Conservation (phyloP, 345 rosid species). For the Geranium rotundifolium region DNA sequence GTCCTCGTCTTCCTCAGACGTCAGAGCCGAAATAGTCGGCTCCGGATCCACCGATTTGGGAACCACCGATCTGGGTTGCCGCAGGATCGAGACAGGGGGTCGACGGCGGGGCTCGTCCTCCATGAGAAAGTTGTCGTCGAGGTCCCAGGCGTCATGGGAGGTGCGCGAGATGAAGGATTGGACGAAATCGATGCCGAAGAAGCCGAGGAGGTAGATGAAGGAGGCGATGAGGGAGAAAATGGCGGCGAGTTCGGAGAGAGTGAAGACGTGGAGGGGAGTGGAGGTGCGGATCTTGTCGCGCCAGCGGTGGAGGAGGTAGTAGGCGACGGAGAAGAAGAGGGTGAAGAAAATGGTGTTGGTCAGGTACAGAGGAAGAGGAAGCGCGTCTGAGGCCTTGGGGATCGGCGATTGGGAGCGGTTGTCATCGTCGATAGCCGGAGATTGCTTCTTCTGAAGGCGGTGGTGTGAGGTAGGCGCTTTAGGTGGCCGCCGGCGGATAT, state of each 20-base stretch:
- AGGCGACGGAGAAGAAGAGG: conserved; percentile 41
- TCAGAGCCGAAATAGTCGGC: conserved; percentile 1
- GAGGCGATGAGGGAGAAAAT: too few species aligned
- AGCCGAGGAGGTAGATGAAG: conserved; percentile 24
- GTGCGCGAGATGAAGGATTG: conserved; percentile 27
- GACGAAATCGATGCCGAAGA: conserved; percentile 28
- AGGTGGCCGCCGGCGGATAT: too few species aligned
- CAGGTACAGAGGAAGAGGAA: conserved; percentile 33
- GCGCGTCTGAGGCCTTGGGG: conserved; percentile 30
- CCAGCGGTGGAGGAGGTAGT: conserved; percentile 42
- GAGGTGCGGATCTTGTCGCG: too few species aligned
- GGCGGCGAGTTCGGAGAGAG: conserved; percentile 28
- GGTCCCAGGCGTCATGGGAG: conserved; percentile 20
- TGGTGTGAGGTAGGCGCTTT: too few species aligned
- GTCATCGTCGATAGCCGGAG: too few species aligned
- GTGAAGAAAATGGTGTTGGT: conserved; percentile 36
- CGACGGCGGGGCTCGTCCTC: conserved; percentile 6
- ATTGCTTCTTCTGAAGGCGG: too few species aligned
- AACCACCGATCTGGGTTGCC: too few species aligned
- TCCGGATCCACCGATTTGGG: conserved; percentile 1
- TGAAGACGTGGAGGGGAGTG: conserved; percentile 30
- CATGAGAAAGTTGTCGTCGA: conserved; percentile 11
- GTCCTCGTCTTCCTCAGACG: conserved; percentile 19
- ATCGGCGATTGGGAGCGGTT: too few species aligned
- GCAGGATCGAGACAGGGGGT: too few species aligned